Evolutionary conservation across 2,329 filamentous ascomycete genomes (phyloP), one percentile per base, ranked within the genome.

Genomic region (Dactylonectria macrodidyma): DNA sequence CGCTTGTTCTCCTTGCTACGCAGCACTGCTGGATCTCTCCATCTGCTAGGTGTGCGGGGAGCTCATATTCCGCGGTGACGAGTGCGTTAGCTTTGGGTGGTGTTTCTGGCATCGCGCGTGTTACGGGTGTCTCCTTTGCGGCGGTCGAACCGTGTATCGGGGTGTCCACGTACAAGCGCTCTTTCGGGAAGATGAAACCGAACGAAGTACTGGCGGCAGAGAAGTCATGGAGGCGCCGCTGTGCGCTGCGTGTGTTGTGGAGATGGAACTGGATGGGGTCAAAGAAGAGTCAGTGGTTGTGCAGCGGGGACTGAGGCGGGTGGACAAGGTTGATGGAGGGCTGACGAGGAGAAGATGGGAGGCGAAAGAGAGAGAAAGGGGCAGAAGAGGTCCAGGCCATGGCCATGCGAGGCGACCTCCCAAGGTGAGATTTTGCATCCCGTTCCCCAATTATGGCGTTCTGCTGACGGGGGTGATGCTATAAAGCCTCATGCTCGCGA

Each of bases 1-100:
- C 4, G 81, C 85, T 26, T 90, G 87, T 75, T 71, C 74, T 30
- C 47, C 77, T 0, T 90, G 88, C 77, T 83, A 85, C 76, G 71
- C 78, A 8, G 81, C 81, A 1, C 76, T 90, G 2, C 75, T 89
- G 57, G 82, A 88, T 73, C 81, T 89, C 55, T 86, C 87, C 67
- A 85, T 89, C 59, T 89, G 85, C 76, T 89, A 81, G 88, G 86
- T 85, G 30, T 90, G 88, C 69, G 86, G 87, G 22, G 86, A 89
- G 75, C 77, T 87, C 50, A 82, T 90, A 12, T 82, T 83, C 41
- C 84, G 87, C 30, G 85, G 82, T 0, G 84, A 87, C 26, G 87
- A 89, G 65, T 86, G 85, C 68, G 85, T 89, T 47, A 89, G 86
- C 70, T 80, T 89, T n/a, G 87, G 87, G 0, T 89, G 85, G 87